Evolutionary conservation across 2,329 filamentous ascomycete genomes (phyloP), one percentile per base, ranked within the genome.

Genomic region (Aspergillus sp.): DNA sequence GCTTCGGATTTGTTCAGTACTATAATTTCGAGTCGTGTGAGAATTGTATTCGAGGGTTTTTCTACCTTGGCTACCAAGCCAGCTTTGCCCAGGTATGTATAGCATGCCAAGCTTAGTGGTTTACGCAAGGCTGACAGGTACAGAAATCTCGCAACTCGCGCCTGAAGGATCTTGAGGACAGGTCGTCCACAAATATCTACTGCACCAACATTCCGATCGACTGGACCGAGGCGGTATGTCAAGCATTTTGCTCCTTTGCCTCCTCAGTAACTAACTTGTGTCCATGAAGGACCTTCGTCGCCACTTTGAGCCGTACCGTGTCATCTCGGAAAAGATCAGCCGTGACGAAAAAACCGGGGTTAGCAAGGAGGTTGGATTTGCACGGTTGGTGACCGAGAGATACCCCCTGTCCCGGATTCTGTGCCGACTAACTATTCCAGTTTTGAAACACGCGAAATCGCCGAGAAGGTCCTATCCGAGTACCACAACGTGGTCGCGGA

Each of bases 121-220:
- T 22, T 20, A 6, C 7, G 18, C 26, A 32, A 17, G 20, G 5
- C 65, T 76, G 51, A 76, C 62, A 66, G 50, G n/a, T 61, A 12
- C 57, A 96, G 89, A 95, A 98, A 80, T 98, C 93, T 18, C 97
- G 98, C 79, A 99, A 99, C 76, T 93, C 93, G 65, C 92, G 96
- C 66, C 89, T 99, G 68, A 98, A 99, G 83, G 93, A 95, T 45
- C 90, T 98, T 70, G 89, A 93, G 55, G 93, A 99, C 69, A 90
- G 89, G 52, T 71, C 77, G 42, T 98, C 96, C 47, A 98, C 95
- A 63, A 99, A 99, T 73, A 85, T 99, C 62, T 99, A 99, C 76
- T 93, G 98, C 62, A 99, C 96, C 26, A 99, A 98, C 76, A 84
- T 99, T 44, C 95, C 95, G 36, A 93, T 93, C 76, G 86, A 88